These are phyloP conservation scores for Porcisia deanei DNA, from an alignment of 208 protist species.

Conservation along the genomic window DNA sequence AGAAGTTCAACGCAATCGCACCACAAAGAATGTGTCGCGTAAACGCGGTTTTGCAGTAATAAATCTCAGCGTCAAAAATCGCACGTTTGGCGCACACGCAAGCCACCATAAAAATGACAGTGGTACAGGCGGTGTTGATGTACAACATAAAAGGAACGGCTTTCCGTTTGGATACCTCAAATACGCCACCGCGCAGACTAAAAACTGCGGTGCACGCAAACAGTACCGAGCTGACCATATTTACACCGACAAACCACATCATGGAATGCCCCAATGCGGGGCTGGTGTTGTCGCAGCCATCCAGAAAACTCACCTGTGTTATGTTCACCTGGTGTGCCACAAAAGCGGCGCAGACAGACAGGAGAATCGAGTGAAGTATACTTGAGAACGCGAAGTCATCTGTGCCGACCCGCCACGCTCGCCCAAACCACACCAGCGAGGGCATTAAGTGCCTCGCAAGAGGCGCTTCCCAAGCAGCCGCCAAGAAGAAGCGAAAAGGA, in stretches of 20 bases:
- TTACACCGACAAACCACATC: conserved; percentile 37
- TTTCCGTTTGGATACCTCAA: conserved; percentile 65
- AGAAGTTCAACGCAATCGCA: conserved; percentile 43
- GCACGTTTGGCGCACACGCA: conserved; percentile 37
- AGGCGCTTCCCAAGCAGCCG: neutral
- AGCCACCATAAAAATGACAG: conserved; percentile 33
- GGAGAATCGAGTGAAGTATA: conserved; percentile 42
- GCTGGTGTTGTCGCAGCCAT: conserved; percentile 8
- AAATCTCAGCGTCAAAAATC: conserved; percentile 38
- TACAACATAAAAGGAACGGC: conserved; percentile 64
- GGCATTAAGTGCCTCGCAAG: conserved; percentile 46
- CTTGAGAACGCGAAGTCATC: conserved; percentile 83
- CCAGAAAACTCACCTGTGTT: conserved; percentile 15
- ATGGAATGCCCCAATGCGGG: conserved; percentile 23
- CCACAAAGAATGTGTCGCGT: conserved; percentile 36
- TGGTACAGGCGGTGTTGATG: conserved; percentile 30
- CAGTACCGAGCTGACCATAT: conserved; percentile 30
- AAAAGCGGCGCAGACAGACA: conserved; percentile 24
- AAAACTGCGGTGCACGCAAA: conserved; percentile 46
- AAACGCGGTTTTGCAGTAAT: conserved; percentile 17
- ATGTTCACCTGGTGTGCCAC: conserved; percentile 17
- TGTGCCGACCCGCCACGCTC: conserved; percentile 67
- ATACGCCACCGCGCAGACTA: conserved; percentile 66
- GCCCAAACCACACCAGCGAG: conserved; percentile 66
- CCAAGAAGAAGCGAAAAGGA: neutral